Evolutionary conservation across 192 early-diverging fungal species (phyloP).

Genomic region (Chytriomyces sp.): DNA sequence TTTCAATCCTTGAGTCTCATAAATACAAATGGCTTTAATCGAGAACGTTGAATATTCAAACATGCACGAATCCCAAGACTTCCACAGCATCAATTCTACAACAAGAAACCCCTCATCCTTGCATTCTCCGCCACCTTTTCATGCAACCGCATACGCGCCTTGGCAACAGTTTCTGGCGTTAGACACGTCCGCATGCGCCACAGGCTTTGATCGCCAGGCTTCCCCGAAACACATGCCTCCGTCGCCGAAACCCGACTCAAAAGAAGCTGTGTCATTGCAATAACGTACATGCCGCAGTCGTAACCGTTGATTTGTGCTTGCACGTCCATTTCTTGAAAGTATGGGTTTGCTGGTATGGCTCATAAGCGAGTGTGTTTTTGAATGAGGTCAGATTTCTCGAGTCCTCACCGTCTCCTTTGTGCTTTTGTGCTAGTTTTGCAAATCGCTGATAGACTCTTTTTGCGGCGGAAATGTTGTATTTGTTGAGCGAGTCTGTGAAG

Average conservation of each 20-base stretch:
- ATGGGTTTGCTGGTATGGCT: not conserved
- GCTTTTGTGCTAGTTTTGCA: not conserved
- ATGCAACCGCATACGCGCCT: not conserved
- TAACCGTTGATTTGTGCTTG: constrained; percentile 35
- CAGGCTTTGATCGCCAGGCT: constrained; percentile 25
- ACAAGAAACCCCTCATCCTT: no score
- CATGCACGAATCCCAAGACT: no score
- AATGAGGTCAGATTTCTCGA: not conserved
- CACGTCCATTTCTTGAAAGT: constrained; percentile 28
- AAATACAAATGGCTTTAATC: no score
- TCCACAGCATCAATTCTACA: no score
- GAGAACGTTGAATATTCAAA: no score
- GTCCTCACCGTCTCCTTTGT: not conserved
- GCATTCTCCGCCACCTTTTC: not conserved
- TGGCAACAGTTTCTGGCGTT: not conserved
- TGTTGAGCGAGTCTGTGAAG: constrained; percentile 17
- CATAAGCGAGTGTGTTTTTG: not conserved
- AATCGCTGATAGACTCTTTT: not conserved
- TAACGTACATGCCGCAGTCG: constrained; percentile 40
- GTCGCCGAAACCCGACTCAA: not conserved
- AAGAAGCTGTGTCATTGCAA: constrained; percentile 33
- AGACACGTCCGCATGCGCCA: constrained; percentile 10
- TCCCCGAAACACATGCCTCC: not conserved
- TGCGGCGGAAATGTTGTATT: constrained; percentile 1
- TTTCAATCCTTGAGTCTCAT: no score